Conservation (phyloP, 2,329 filamentous ascomycete genomes). For the Fusarium xylarioides region DNA sequence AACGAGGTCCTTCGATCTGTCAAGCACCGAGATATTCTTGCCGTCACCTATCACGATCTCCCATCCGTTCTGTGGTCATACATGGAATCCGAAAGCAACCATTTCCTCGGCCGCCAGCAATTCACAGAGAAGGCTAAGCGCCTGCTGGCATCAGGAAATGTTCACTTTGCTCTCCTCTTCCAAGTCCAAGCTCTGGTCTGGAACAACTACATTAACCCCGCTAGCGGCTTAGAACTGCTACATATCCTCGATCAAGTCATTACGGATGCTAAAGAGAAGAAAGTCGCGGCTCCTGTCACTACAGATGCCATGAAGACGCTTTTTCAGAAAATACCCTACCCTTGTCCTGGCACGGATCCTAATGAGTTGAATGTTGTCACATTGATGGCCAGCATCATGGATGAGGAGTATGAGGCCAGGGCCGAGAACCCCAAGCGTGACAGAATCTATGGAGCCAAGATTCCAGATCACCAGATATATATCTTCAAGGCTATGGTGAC, state of each 20-base stretch:
- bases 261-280: conserved; percentile 33
- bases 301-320: conserved; percentile 63
- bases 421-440: conserved; percentile 36
- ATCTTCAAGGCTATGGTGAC: conserved; percentile 68
- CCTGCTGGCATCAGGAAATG: conserved; percentile 36
- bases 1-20: conserved; percentile 30
- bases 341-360: conserved; percentile 60
- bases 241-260: conserved; percentile 51
- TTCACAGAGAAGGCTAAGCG: conserved; percentile 30
- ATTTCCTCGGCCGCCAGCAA: conserved; percentile 27
- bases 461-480: conserved; percentile 55
- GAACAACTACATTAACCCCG: conserved; percentile 70
- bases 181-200: conserved; percentile 71
- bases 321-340: conserved; percentile 61
- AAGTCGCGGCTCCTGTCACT: conserved; percentile 53
- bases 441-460: conserved; percentile 37
- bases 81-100: conserved; percentile 32
- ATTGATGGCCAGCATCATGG: conserved; percentile 52
- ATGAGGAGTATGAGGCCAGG: conserved; percentile 53
- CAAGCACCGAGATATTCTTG: conserved; percentile 35
- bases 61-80: conserved; percentile 22
- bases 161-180: conserved; percentile 64
- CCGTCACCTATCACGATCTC: conserved; percentile 38
- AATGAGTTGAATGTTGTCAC: conserved; percentile 49
- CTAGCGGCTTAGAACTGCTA: conserved; percentile 58